Evolutionary conservation across 2,329 filamentous ascomycete species (phyloP).

Genomic region (Aspergillus uvarum): DNA sequence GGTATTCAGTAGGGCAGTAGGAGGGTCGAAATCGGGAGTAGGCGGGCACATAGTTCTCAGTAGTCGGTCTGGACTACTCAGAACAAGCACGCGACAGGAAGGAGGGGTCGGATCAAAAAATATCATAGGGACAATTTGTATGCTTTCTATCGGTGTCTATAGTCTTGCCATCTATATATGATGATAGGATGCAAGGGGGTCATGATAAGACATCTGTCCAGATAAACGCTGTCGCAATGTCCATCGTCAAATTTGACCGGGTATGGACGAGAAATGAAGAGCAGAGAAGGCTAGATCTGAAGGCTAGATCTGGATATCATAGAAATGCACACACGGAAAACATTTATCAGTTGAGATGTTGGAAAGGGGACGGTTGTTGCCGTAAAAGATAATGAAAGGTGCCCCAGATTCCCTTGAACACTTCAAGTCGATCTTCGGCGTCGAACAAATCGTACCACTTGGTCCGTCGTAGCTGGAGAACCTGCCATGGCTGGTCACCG

Average conservation of each 20-base stretch:
- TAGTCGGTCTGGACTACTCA: neutral
- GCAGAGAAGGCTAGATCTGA: neutral
- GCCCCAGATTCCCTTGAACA: constrained; percentile 58
- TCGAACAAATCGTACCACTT: constrained; percentile 61
- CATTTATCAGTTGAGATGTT: neutral
- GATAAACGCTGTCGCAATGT: neutral
- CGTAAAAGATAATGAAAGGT: constrained; percentile 56
- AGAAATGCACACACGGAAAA: neutral
- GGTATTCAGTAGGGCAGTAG: too few species aligned
- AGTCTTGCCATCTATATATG: neutral
- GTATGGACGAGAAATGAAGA: neutral
- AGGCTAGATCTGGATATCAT: constrained; percentile 1
- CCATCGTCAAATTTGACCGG: neutral
- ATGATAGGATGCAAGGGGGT: neutral
- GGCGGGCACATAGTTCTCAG: neutral
- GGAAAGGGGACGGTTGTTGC: neutral
- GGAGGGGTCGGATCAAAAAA: neutral
- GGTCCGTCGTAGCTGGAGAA: constrained; percentile 55
- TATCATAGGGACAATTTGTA: neutral
- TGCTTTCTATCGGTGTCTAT: neutral
- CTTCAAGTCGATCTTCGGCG: constrained; percentile 54
- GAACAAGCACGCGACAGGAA: neutral
- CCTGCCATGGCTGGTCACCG: constrained; percentile 48
- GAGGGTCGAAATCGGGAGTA: neutral
- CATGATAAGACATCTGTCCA: neutral